Evolutionary conservation across 1,139 yeast genomes (phyloP), one percentile per base, ranked within the genome.

Genomic region (Lodderomyces pseudojiufengensis): DNA sequence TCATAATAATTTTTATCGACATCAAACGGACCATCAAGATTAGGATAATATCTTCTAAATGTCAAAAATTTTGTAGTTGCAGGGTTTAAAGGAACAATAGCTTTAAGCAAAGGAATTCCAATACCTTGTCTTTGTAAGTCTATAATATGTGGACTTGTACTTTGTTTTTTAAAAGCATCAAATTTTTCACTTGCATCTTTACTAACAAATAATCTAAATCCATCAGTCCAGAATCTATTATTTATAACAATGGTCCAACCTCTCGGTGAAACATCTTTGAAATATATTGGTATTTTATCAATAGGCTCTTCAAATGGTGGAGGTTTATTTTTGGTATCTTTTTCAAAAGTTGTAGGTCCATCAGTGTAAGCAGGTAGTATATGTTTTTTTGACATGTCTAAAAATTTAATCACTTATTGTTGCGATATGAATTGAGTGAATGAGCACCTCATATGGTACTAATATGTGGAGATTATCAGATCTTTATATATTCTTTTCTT

Each of bases 21-120:
- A 31, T 42, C 47, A 32, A 45, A 45, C 9, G 43, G 40, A 22
- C 34, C 42, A 4, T n/a, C 25, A 3, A 27, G 28, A 12, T 36
- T 36, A 8, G 44, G 43, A 5, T 26, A n/a, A 24, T 41, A 44
- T 25, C 34, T 37, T 31, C 40, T 38, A 23, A 44, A 39, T 1
- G 41, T 39, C 12, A 44, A 21, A 16, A 40, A 42, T 27, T 34
- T 41, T 10, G 36, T 22, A 3, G 35, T 24, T 7, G 39, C 22
- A n/a, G 42, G 37, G 5, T 29, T 26, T n/a, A 30, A 9, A 9
- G 40, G 14, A 9, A 33, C 35, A 2, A 39, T 26, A 10, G 36
- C 44, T 35, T 37, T 43, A 31, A 42, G 38, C 32, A 44, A 30
- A 3, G 48, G 48, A 3, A 44, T 25, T 1, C 45, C 48, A 11